phyloP scores from a whole-genome alignment of 345 rosid genomes.

The Cardiospermum halicacabum region DNA sequence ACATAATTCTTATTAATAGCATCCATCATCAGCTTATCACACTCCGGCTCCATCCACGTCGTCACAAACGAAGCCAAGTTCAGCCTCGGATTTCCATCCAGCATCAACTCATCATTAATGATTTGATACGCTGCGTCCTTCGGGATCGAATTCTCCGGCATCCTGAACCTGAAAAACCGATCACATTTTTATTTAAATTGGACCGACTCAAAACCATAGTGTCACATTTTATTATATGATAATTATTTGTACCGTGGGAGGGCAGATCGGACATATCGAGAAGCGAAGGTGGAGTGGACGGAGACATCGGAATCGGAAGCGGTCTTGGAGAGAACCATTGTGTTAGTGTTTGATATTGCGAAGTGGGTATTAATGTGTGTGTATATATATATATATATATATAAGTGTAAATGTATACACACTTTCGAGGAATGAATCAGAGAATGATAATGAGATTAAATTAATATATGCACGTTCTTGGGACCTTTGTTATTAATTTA shows the following conservation, averaged over 20 bases:
- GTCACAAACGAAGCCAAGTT: conserved; percentile 91
- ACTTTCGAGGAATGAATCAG: too few relatives aligned
- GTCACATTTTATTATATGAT: too few relatives aligned
- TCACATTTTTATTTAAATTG: too few relatives aligned
- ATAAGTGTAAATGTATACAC: too few relatives aligned
- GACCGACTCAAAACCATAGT: too few relatives aligned
- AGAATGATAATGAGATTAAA: too few relatives aligned
- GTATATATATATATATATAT: too few relatives aligned
- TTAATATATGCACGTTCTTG: too few relatives aligned
- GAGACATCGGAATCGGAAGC: conserved; percentile 64
- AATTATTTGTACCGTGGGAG: conserved; percentile 79
- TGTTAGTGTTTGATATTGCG: too few relatives aligned
- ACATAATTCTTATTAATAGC: conserved; percentile 89
- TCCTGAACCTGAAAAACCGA: conserved; percentile 77
- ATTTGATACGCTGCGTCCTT: conserved; percentile 96
- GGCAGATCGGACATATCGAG: conserved; percentile 76
- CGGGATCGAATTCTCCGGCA: conserved; percentile 82
- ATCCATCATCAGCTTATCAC: conserved; percentile 87
- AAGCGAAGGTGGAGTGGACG: conserved; percentile 78
- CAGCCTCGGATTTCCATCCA: conserved; percentile 87
- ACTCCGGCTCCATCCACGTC: conserved; percentile 97
- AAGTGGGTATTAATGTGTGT: too few relatives aligned
- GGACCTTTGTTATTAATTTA: too few relatives aligned
- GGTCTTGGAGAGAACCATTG: conserved; percentile 71
- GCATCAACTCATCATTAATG: conserved; percentile 79